phyloP scores from a whole-genome alignment of 345 rosid genomes.

The Isatis tinctoria region DNA sequence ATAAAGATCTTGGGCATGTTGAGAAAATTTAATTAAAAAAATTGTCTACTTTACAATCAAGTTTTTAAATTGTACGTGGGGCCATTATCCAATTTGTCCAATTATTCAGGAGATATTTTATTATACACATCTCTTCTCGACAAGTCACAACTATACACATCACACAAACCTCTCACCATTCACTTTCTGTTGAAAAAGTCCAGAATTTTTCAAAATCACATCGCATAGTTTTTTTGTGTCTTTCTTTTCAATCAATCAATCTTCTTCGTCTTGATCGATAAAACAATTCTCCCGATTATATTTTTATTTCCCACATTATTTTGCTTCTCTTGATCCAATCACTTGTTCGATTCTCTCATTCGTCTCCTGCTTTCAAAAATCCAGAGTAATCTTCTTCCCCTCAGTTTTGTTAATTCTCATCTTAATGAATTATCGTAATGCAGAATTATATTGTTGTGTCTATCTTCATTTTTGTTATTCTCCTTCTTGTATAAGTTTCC shows the following conservation, averaged over 20 bases:
- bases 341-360: not conserved
- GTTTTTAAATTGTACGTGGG: not conserved
- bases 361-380: not conserved
- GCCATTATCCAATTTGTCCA: not conserved
- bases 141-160: not conserved
- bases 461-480: not conserved
- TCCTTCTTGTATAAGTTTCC: not conserved
- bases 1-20: not conserved
- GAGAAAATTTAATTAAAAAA: not conserved
- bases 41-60: not conserved
- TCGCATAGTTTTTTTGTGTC: not conserved
- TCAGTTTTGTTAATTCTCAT: not conserved
- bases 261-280: constrained; percentile 2
- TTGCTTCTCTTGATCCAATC: not conserved
- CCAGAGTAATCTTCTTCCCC: constrained; percentile 1
- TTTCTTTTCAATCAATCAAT: not conserved
- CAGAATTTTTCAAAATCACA: not conserved
- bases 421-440: not conserved
- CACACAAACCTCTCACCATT: not conserved
- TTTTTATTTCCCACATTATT: not conserved
- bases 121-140: not conserved
- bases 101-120: constrained; percentile 4
- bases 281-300: not conserved
- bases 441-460: not conserved
- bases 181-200: constrained; percentile 5